Evolutionary conservation across 2,329 filamentous ascomycete genomes (phyloP).

Genomic region (Zasmidium angulare): DNA sequence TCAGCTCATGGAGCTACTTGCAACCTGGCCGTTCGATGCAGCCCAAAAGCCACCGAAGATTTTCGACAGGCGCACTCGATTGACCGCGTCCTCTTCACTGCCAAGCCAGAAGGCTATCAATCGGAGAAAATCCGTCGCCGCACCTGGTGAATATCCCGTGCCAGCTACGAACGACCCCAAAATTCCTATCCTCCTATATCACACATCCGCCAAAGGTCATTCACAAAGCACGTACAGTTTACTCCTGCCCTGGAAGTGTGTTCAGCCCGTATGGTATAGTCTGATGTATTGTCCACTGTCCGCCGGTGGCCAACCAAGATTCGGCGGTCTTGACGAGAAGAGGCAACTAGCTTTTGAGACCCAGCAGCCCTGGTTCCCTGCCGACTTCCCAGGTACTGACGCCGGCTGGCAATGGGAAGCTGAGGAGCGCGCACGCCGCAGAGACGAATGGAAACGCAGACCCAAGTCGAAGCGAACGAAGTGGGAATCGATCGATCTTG

Average conservation of each 20-base stretch:
- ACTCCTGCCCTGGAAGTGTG: constrained; percentile 86
- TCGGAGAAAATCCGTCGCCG: constrained; percentile 64
- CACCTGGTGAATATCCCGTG: constrained; percentile 63
- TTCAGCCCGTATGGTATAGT: constrained; percentile 80
- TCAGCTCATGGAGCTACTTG: constrained; percentile 59
- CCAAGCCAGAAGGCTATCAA: constrained; percentile 79
- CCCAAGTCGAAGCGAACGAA: constrained; percentile 79
- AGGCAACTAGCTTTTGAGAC: constrained; percentile 81
- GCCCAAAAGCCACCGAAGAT: constrained; percentile 46
- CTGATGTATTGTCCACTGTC: constrained; percentile 79
- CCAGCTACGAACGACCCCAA: constrained; percentile 63
- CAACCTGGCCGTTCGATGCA: constrained; percentile 66
- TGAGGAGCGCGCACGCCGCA: constrained; percentile 60
- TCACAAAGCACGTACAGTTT: constrained; percentile 74
- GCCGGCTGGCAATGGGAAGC: constrained; percentile 79
- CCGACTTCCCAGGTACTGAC: constrained; percentile 75
- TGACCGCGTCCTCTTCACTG: constrained; percentile 64
- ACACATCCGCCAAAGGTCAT: constrained; percentile 36
- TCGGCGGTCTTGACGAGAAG: constrained; percentile 78
- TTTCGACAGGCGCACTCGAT: constrained; percentile 67
- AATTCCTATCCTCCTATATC: constrained; percentile 73
- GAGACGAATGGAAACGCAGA: constrained; percentile 68
- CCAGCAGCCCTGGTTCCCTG: constrained; percentile 78
- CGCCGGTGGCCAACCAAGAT: constrained; percentile 75
- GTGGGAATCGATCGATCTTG: constrained; percentile 73